Evolutionary conservation across 2,329 filamentous ascomycete genomes (phyloP), one percentile per base, ranked within the genome.

Genomic region (Trichoderma pleuroti): DNA sequence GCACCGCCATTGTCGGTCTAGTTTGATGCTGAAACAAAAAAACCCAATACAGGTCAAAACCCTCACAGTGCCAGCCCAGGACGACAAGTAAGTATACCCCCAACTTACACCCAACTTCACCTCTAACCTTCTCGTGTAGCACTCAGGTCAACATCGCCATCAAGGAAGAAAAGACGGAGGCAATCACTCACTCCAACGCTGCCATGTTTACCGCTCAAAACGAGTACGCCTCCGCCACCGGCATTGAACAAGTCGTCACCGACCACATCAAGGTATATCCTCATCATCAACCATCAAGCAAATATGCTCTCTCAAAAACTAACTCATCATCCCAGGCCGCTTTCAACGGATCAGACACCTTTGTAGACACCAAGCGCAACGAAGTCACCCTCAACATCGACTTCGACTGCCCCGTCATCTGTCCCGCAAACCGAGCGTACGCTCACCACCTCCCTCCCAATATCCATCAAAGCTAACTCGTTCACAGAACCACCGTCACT

Each of bases 71-170:
- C 65, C 65, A 28, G 34, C 65, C 24, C 65, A 68, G 59, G 65
- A 68, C 10, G 65, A 68, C 4, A 68, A 68, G 65, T 68, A 49
- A 60, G 65, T 59, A 5, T 26, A 7, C 3, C 16, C 3, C 9
- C 5, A 14, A 14, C 12, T 46, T 56, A 34, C n/a, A 5, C 5
- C 21, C 28, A 24, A 36, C 3, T 28, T 32, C 1, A 12, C 12
- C 5, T 30, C 54, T 61, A 52, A 61, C 65, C n/a, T 21, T 49
- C 34, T 14, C 2, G 32, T 30, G 14, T 21, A 68, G 65, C 10
- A 68, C 65, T 30, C 65, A 68, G 32, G 65, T 68, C 56, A 68
- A 68, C 56, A 68, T 68, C 39, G 59, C 65, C 56, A 68, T 68
- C 65, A 61, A 68, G 30, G 65, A 68, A 21, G 49, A 56, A 39